Evolutionary conservation across 2,329 filamentous ascomycete genomes (phyloP).

Genomic region (Exophiala oligosperma): DNA sequence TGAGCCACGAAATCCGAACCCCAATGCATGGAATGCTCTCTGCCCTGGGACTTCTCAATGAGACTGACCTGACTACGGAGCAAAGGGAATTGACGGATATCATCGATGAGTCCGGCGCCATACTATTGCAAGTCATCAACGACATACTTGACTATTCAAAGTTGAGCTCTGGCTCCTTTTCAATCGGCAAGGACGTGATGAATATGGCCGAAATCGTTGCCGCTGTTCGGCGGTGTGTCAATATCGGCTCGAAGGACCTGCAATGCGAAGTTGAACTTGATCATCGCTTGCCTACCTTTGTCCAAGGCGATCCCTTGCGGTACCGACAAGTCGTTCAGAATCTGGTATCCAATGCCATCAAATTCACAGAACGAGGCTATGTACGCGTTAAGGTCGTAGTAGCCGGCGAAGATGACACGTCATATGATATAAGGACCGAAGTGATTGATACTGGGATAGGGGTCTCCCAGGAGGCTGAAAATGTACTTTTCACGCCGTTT

Average conservation of each 20-base stretch:
- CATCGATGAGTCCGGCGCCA: conserved; percentile 60
- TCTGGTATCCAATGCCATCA: conserved; percentile 60
- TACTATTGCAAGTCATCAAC: conserved; percentile 63
- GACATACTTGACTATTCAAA: conserved; percentile 69
- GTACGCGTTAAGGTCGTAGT: conserved; percentile 42
- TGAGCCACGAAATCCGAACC: conserved; percentile 65
- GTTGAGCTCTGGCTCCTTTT: conserved; percentile 55
- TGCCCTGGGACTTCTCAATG: conserved; percentile 58
- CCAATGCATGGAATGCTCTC: conserved; percentile 65
- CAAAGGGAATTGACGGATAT: conserved; percentile 59
- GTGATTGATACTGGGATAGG: conserved; percentile 59
- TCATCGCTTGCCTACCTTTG: conserved; percentile 45
- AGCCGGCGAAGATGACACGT: conserved; percentile 26
- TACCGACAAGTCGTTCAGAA: conserved; percentile 65
- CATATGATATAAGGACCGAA: conserved; percentile 42
- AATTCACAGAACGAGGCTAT: conserved; percentile 60
- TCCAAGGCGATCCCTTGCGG: conserved; percentile 59
- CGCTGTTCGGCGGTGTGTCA: conserved; percentile 19
- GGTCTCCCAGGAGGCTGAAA: conserved; percentile 46
- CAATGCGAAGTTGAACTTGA: conserved; percentile 41
- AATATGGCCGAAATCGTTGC: conserved; percentile 20
- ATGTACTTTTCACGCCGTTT: conserved; percentile 57
- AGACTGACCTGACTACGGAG: conserved; percentile 53
- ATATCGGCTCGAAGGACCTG: conserved; percentile 26
- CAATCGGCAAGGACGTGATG: conserved; percentile 40